Evolutionary conservation across 2,329 filamentous ascomycete species (phyloP).

Genomic region (Claviceps sp.): DNA sequence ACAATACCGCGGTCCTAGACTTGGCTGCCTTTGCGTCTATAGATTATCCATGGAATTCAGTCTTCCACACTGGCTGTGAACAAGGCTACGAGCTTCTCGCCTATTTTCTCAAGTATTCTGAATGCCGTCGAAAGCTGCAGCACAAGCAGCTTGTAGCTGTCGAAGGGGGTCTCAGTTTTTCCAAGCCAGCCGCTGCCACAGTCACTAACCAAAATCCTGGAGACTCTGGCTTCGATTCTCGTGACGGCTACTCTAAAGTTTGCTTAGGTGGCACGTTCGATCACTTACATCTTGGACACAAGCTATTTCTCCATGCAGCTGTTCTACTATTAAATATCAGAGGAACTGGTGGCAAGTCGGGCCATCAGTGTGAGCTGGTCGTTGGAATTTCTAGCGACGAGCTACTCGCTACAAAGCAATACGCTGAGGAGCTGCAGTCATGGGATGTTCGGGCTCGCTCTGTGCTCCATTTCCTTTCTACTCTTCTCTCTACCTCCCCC

Average conservation of each 20-base stretch:
- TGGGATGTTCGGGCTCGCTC: conserved; percentile 63
- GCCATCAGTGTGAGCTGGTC: conserved; percentile 44
- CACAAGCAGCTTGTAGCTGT: conserved; percentile 39
- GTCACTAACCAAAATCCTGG: neutral
- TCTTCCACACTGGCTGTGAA: conserved; percentile 56
- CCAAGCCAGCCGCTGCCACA: conserved; percentile 1
- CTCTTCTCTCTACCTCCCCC: conserved; percentile 34
- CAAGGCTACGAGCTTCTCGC: conserved; percentile 45
- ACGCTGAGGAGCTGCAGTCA: conserved; percentile 63
- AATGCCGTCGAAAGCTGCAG: conserved; percentile 31
- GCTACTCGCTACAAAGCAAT: conserved; percentile 80
- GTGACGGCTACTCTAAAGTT: conserved; percentile 29
- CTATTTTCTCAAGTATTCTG: conserved; percentile 32
- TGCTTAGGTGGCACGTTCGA: conserved; percentile 92
- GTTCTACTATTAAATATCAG: conserved; percentile 40
- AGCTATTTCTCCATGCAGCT: conserved; percentile 84
- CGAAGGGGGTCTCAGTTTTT: conserved; percentile 37
- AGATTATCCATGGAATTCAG: conserved; percentile 45
- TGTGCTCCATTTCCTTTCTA: conserved; percentile 61
- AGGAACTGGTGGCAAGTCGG: neutral
- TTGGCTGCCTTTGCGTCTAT: conserved; percentile 38
- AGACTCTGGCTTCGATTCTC: neutral
- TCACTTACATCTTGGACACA: conserved; percentile 89
- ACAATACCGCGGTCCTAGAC: conserved; percentile 34
- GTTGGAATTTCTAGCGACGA: conserved; percentile 84